Conservation (phyloP, 1,139 yeast species). For the Casaregolazyma suthepensis region DNA sequence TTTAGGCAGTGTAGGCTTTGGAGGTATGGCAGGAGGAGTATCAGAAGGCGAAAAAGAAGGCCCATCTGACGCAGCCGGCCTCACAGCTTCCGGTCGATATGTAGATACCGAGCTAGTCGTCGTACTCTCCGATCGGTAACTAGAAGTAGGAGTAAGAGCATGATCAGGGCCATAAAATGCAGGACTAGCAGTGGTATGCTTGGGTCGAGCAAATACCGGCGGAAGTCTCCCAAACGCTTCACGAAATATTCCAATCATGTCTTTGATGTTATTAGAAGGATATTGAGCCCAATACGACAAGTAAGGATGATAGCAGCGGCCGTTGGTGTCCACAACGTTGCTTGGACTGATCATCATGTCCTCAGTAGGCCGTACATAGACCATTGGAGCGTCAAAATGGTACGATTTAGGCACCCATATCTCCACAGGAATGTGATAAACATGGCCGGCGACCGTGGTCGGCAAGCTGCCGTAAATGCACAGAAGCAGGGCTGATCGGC, state of each 20-base stretch:
- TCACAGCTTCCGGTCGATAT: not conserved
- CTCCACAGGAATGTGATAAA: slow-evolving; percentile 51
- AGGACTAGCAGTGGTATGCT: slow-evolving; percentile 20
- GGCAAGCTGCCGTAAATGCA: slow-evolving; percentile 58
- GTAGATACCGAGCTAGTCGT: not conserved
- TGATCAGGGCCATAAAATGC: slow-evolving; percentile 12
- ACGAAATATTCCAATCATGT: slow-evolving; percentile 36
- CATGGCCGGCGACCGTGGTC: slow-evolving; percentile 28
- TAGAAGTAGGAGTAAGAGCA: slow-evolving; percentile 1
- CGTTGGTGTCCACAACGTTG: slow-evolving; percentile 67
- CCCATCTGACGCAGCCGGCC: not conserved
- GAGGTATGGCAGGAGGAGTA: slow-evolving; percentile 10
- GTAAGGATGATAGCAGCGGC: slow-evolving; percentile 65
- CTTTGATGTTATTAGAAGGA: slow-evolving; percentile 36
- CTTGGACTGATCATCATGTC: slow-evolving; percentile 51
- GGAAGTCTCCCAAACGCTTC: slow-evolving; percentile 43
- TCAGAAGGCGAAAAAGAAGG: not conserved
- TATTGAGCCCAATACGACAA: slow-evolving; percentile 50
- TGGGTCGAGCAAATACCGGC: slow-evolving; percentile 42
- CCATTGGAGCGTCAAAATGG: slow-evolving; percentile 58
- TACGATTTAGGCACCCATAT: slow-evolving; percentile 74
- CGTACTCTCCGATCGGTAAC: not conserved
- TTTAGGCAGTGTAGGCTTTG: slow-evolving; percentile 9
- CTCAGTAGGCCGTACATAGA: slow-evolving; percentile 50
- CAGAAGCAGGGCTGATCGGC: slow-evolving; percentile 53